Evolutionary conservation across 2,329 filamentous ascomycete species (phyloP).

Genomic region (Phoma sp.): DNA sequence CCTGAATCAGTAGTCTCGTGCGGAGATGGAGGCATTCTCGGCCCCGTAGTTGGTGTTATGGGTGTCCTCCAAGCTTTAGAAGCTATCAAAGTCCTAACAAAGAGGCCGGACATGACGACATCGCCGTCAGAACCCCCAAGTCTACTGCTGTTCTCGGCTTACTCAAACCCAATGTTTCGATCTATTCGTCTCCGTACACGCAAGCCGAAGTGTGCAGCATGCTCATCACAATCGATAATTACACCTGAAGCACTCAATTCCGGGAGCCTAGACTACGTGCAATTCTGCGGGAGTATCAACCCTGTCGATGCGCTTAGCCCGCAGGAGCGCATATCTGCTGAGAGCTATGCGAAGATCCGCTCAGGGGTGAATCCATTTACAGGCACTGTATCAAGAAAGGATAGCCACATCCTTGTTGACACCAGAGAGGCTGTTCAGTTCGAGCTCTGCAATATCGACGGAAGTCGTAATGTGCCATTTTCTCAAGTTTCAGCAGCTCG

Average conservation of each 20-base stretch:
- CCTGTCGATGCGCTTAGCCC: conserved; percentile 64
- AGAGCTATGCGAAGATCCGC: conserved; percentile 60
- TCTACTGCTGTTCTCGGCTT: conserved; percentile 63
- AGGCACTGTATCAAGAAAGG: conserved; percentile 34
- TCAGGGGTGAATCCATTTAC: conserved; percentile 43
- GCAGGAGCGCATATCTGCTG: conserved; percentile 71
- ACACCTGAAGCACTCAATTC: conserved; percentile 66
- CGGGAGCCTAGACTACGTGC: conserved; percentile 79
- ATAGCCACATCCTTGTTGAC: conserved; percentile 71
- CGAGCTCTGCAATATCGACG: conserved; percentile 75
- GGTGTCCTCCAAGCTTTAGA: conserved; percentile 90
- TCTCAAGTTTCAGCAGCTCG: conserved; percentile 55
- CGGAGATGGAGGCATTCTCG: conserved; percentile 90
- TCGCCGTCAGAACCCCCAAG: conserved; percentile 42
- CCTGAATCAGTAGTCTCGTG: conserved; percentile 83
- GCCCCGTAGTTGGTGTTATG: conserved; percentile 92
- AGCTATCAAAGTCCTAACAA: conserved; percentile 79
- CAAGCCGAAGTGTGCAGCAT: conserved; percentile 75
- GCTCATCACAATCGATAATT: conserved; percentile 68
- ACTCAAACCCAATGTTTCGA: conserved; percentile 66
- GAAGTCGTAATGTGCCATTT: conserved; percentile 77
- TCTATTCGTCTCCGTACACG: conserved; percentile 75
- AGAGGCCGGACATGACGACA: conserved; percentile 29
- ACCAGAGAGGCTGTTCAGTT: conserved; percentile 86
- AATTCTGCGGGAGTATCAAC: conserved; percentile 75